A percentile compares a stretch with the other conserved stretches of the same genome.
These are phyloP conservation scores for Hemileia vastatrix DNA, from an alignment of 1,284 basidiomycete species.

Conservation along the genomic window DNA sequence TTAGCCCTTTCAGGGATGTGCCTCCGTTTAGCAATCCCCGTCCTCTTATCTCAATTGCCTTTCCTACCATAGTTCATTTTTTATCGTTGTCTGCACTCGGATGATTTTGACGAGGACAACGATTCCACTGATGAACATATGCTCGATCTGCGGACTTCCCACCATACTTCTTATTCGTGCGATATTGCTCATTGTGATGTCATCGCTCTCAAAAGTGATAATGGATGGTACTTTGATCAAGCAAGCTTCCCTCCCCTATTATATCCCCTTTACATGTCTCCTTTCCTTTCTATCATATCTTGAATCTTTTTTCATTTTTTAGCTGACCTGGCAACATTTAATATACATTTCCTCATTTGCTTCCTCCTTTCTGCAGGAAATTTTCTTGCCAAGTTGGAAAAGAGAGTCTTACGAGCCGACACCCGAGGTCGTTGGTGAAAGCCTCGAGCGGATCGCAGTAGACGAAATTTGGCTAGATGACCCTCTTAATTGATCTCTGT, in stretches of 20 bases:
- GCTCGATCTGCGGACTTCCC: too few species aligned
- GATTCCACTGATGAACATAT: too few species aligned
- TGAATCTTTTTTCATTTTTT: background rate
- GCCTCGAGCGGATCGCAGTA: slow-evolving; percentile 14
- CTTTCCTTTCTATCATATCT: background rate
- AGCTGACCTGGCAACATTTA: background rate
- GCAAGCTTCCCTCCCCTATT: background rate
- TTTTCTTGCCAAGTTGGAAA: slow-evolving; percentile 22
- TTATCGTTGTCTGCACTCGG: too few species aligned
- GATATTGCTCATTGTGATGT: slow-evolving; percentile 17
- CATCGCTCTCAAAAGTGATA: slow-evolving; percentile 18
- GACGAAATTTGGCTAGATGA: slow-evolving; percentile 20
- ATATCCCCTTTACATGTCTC: background rate
- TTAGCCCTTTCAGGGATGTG: too few species aligned
- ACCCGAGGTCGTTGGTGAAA: slow-evolving; percentile 7
- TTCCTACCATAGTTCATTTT: too few species aligned
- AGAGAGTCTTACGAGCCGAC: slow-evolving; percentile 19
- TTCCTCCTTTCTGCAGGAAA: slow-evolving; percentile 8
- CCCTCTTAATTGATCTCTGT: too few species aligned
- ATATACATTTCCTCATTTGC: background rate
- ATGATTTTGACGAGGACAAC: too few species aligned
- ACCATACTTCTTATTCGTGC: too few species aligned
- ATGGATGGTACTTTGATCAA: slow-evolving; percentile 23
- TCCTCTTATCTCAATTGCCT: too few species aligned
- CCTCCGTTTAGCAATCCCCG: too few species aligned